These are phyloP conservation scores for Bremia lactucae DNA, from an alignment of 352 stramenopile genomes.

Conservation along the genomic window DNA sequence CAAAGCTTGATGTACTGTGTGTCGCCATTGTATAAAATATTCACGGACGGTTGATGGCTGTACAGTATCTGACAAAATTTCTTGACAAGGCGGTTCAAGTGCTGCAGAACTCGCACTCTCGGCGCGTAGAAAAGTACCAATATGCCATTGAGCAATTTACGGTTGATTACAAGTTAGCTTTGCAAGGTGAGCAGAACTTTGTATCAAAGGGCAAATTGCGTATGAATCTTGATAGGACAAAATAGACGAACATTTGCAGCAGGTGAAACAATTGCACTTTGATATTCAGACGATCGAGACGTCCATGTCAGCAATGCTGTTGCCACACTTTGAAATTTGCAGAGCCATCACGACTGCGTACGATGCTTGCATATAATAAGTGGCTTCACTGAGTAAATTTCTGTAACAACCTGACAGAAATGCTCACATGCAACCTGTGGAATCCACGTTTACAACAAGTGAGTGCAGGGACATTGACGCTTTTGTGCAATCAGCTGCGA, in stretches of 20 bases:
- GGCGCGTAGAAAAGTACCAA: conserved; percentile 20
- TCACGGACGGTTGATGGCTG: background rate
- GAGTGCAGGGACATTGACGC: conserved; percentile 21
- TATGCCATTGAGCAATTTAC: conserved; percentile 21
- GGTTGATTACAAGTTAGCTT: conserved; percentile 15
- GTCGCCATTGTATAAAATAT: background rate
- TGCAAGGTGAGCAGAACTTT: conserved; percentile 17
- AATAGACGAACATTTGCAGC: conserved; percentile 26
- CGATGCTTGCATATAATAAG: background rate
- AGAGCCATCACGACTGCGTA: conserved; percentile 47
- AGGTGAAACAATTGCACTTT: conserved; percentile 26
- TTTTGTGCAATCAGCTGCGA: conserved; percentile 24
- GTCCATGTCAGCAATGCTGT: conserved; percentile 37
- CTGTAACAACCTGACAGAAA: conserved; percentile 23
- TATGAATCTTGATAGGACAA: background rate
- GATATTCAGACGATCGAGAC: conserved; percentile 35
- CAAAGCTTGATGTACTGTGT: background rate
- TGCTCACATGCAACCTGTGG: conserved; percentile 21
- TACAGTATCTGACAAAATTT: conserved; percentile 14
- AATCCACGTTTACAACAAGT: conserved; percentile 10
- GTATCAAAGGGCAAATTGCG: background rate
- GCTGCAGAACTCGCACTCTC: conserved; percentile 29
- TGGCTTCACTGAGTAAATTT: background rate
- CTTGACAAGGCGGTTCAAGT: conserved; percentile 27
- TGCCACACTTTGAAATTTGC: conserved; percentile 44